A percentile compares a stretch with the other conserved stretches of the same genome.
Evolutionary conservation across 2,329 filamentous ascomycete species (phyloP).

Genomic region (Phyllosticta citriasiana): DNA sequence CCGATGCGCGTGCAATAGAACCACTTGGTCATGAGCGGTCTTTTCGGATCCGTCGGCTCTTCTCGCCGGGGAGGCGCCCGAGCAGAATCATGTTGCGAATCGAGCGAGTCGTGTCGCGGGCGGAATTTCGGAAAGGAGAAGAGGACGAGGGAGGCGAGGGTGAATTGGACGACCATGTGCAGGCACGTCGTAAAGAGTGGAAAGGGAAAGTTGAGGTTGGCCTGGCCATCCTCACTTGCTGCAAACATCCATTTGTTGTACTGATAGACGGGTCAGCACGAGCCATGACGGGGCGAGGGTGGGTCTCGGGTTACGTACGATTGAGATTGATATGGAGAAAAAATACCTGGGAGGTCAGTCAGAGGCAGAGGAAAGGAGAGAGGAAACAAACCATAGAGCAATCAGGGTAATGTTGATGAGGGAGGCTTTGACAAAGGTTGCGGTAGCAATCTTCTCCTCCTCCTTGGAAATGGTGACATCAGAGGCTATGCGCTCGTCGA

Average conservation of each 20-base stretch:
- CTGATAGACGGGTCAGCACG: constrained; percentile 32
- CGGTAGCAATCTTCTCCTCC: constrained; percentile 67
- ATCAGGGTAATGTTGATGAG: constrained; percentile 74
- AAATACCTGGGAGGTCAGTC: constrained; percentile 41
- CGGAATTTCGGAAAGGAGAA: constrained; percentile 75
- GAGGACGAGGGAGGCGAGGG: constrained; percentile 65
- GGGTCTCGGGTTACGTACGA: constrained; percentile 48
- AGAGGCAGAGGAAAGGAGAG: constrained; percentile 1
- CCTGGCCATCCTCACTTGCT: constrained; percentile 33
- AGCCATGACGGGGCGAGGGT: constrained; percentile 11
- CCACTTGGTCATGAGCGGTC: constrained; percentile 67
- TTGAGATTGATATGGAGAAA: constrained; percentile 86
- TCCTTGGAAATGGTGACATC: constrained; percentile 50
- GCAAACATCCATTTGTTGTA: constrained; percentile 99
- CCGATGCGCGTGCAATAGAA: constrained; percentile 91
- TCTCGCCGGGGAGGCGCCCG: constrained; percentile 15
- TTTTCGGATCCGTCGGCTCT: constrained; percentile 32
- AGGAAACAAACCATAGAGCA: constrained; percentile 55
- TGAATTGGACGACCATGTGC: constrained; percentile 94
- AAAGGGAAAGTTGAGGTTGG: constrained; percentile 78
- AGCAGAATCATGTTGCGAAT: constrained; percentile 17
- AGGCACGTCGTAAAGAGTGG: constrained; percentile 90
- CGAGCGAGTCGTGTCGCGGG: constrained; percentile 45
- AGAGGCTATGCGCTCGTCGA: constrained; percentile 54
- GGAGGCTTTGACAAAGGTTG: constrained; percentile 58